phyloP scores from a whole-genome alignment of 1,139 yeast genomes.

The Yamadazyma pseudoaaseri region DNA sequence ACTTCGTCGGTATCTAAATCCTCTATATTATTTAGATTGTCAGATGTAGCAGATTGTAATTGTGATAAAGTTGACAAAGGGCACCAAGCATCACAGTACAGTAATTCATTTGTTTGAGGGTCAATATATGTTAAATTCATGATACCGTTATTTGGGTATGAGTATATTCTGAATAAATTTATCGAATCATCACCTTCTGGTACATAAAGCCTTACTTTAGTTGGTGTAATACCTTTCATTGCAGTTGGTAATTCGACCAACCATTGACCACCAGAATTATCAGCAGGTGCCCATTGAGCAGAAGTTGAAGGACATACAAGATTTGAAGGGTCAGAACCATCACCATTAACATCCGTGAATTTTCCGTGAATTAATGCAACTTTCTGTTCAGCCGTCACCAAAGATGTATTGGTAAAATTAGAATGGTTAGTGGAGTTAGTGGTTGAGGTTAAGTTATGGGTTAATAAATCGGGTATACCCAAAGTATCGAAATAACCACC shows the following conservation, averaged over 20 bases:
- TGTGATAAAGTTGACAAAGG: slow-evolving; percentile 49
- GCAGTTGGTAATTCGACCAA: slow-evolving; percentile 58
- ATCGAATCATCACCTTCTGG: slow-evolving; percentile 56
- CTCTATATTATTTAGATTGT: slow-evolving; percentile 20
- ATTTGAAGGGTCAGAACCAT: slow-evolving; percentile 35
- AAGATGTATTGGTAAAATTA: slow-evolving; percentile 31
- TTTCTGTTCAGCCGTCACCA: slow-evolving; percentile 61
- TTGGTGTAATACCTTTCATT: slow-evolving; percentile 56
- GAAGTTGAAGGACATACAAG: slow-evolving; percentile 57
- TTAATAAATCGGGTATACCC: slow-evolving; percentile 50
- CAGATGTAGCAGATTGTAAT: slow-evolving; percentile 23
- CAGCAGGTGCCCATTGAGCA: slow-evolving; percentile 55
- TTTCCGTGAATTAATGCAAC: slow-evolving; percentile 64
- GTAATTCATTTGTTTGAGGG: slow-evolving; percentile 56
- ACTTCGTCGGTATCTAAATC: slow-evolving; percentile 24
- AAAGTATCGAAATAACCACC: slow-evolving; percentile 74
- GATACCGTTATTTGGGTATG: slow-evolving; percentile 82
- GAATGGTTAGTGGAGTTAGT: slow-evolving; percentile 23
- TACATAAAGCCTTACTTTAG: slow-evolving; percentile 72
- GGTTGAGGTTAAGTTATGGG: slow-evolving; percentile 27
- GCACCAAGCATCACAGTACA: slow-evolving; percentile 85
- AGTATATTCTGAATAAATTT: slow-evolving; percentile 65
- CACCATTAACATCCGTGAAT: slow-evolving; percentile 54
- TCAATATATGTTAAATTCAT: slow-evolving; percentile 89
- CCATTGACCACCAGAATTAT: slow-evolving; percentile 64